These are phyloP conservation scores for Peronospora farinosa DNA, from an alignment of 352 stramenopile genomes.

Conservation along the genomic window DNA sequence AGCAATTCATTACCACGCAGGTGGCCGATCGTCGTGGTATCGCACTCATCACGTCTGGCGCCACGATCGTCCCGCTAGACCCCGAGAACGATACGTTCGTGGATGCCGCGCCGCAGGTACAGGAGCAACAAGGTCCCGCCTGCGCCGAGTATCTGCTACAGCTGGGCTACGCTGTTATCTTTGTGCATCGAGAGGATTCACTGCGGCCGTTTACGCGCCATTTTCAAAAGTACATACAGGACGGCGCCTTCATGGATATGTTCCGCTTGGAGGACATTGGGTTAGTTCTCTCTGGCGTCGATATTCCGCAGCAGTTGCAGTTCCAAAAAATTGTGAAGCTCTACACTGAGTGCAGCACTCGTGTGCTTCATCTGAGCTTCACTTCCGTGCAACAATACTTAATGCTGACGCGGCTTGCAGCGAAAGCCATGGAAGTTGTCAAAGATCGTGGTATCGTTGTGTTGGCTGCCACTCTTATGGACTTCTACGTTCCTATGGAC, in stretches of 20 bases:
- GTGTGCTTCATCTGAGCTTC: conserved; percentile 71
- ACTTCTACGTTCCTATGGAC: conserved; percentile 65
- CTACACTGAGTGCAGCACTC: conserved; percentile 56
- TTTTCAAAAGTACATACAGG: conserved; percentile 78
- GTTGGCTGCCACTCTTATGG: conserved; percentile 70
- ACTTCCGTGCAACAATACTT: conserved; percentile 81
- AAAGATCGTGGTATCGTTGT: conserved; percentile 66
- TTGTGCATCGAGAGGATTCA: conserved; percentile 71
- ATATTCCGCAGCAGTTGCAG: conserved; percentile 52
- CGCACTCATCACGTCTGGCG: conserved; percentile 74
- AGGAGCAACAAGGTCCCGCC: conserved; percentile 70
- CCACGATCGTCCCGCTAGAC: conserved; percentile 74
- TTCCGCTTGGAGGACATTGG: conserved; percentile 52
- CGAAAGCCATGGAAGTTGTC: conserved; percentile 46
- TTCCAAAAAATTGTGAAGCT: conserved; percentile 61
- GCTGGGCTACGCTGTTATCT: conserved; percentile 77
- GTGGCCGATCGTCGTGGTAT: conserved; percentile 55
- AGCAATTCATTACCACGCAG: conserved; percentile 57
- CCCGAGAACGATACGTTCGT: conserved; percentile 61
- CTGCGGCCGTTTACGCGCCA: conserved; percentile 77
- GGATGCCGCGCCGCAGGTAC: conserved; percentile 58
- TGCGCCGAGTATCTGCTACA: conserved; percentile 77
- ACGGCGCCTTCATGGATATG: conserved; percentile 80
- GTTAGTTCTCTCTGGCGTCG: conserved; percentile 59
- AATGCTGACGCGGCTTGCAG: conserved; percentile 54